Evolutionary conservation across 2,329 filamentous ascomycete species (phyloP).

Genomic region (Alternaria gaisen): DNA sequence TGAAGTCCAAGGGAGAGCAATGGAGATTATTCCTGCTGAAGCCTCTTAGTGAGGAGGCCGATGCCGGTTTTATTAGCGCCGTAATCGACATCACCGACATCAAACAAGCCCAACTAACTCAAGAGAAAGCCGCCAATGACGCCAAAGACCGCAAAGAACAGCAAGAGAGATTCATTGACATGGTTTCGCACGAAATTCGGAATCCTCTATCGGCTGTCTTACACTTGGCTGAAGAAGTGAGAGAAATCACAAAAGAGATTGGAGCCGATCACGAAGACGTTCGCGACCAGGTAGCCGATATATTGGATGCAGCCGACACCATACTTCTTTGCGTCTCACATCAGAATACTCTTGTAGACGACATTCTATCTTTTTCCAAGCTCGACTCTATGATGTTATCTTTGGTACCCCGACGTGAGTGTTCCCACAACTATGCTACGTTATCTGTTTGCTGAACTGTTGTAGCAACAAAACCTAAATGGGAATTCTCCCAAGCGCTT

Average conservation of each 20-base stretch:
- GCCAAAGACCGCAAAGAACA: constrained; percentile 56
- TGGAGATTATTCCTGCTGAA: constrained; percentile 57
- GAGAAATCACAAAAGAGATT: constrained; percentile 43
- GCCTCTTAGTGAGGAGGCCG: constrained; percentile 53
- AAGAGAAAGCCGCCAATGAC: constrained; percentile 54
- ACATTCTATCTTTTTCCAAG: constrained; percentile 59
- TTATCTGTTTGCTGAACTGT: constrained; percentile 5
- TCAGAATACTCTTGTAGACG: constrained; percentile 58
- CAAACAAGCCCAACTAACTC: constrained; percentile 54
- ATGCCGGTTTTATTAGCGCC: constrained; percentile 57
- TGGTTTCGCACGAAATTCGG: constrained; percentile 55
- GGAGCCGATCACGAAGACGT: constrained; percentile 24
- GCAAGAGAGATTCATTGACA: constrained; percentile 58
- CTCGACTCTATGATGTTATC: constrained; percentile 58
- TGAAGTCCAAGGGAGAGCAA: constrained; percentile 25
- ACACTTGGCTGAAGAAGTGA: constrained; percentile 56
- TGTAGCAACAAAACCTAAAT: constrained; percentile 45
- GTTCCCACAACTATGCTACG: constrained; percentile 3
- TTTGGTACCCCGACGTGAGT: constrained; percentile 43
- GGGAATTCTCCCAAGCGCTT: constrained; percentile 50
- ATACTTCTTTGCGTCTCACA: constrained; percentile 57
- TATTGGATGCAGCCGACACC: constrained; percentile 49
- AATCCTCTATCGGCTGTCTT: constrained; percentile 53
- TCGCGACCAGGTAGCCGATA: constrained; percentile 36
- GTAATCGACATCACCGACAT: constrained; percentile 58